Conservation (phyloP, 2,329 filamentous ascomycete genomes). For the Colletotrichum ledebouriae region DNA sequence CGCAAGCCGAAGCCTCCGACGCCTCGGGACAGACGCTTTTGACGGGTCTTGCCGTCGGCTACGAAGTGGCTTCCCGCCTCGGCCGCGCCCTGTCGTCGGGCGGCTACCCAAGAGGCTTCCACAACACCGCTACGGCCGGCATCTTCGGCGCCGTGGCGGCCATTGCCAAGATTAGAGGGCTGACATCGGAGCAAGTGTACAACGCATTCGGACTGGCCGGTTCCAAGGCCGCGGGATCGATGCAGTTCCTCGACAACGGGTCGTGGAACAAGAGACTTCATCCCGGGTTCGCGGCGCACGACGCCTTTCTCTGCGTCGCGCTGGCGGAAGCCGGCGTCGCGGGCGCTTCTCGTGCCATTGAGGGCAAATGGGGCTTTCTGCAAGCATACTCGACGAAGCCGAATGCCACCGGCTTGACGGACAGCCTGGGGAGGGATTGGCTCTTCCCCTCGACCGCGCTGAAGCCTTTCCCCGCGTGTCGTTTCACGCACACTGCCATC, state of each 20-base stretch:
- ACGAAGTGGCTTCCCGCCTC: slow-evolving; percentile 48
- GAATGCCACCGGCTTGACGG: slow-evolving; percentile 38
- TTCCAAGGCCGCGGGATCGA: slow-evolving; percentile 47
- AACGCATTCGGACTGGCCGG: slow-evolving; percentile 47
- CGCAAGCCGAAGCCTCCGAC: slow-evolving; percentile 42
- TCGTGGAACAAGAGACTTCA: slow-evolving; percentile 49
- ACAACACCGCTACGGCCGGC: slow-evolving; percentile 47
- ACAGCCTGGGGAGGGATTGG: slow-evolving; percentile 45
- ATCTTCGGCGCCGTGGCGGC: slow-evolving; percentile 48
- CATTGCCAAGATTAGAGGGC: slow-evolving; percentile 45
- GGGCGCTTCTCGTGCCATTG: slow-evolving; percentile 45
- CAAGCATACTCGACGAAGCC: slow-evolving; percentile 44
- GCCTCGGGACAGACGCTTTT: slow-evolving; percentile 25
- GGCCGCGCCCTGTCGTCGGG: slow-evolving; percentile 45
- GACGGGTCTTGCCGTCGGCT: slow-evolving; percentile 45
- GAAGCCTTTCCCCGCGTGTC: slow-evolving; percentile 46
- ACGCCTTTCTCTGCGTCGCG: slow-evolving; percentile 47
- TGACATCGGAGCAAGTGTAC: slow-evolving; percentile 41
- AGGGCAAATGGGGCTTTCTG: slow-evolving; percentile 46
- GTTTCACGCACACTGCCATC: slow-evolving; percentile 49
- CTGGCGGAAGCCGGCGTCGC: slow-evolving; percentile 46
- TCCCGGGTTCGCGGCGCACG: slow-evolving; percentile 48
- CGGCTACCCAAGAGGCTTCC: slow-evolving; percentile 47
- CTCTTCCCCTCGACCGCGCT: slow-evolving; percentile 46
- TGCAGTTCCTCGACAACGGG: slow-evolving; percentile 50